A percentile compares a stretch with the other conserved stretches of the same genome.
Conservation (phyloP, 345 rosid species). For the Lenwebbia sp. region DNA sequence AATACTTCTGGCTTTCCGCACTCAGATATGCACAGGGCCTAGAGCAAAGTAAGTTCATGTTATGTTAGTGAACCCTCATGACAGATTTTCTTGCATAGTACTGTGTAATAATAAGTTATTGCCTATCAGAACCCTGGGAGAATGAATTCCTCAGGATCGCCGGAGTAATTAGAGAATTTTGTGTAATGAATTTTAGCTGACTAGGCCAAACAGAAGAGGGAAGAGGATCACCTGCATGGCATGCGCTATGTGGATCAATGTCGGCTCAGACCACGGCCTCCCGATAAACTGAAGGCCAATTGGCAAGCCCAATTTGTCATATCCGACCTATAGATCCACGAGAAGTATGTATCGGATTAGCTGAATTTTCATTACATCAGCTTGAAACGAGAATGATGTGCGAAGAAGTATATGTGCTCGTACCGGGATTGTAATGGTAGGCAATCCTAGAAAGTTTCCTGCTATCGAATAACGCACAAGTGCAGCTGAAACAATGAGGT, state of each 20-base stretch:
- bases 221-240: conserved; percentile 47
- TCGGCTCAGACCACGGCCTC: conserved; percentile 71
- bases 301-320: conserved; percentile 52
- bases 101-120: not conserved
- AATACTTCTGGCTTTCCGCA: conserved; percentile 37
- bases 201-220: not conserved
- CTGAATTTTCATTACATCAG: not conserved
- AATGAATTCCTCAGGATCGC: not conserved
- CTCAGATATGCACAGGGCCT: conserved; percentile 28
- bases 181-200: not conserved
- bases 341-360: not conserved
- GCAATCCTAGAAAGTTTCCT: conserved; percentile 70
- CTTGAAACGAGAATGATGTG: not conserved
- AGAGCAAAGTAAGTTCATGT: not conserved
- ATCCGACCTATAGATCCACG: conserved; percentile 39
- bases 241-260: conserved; percentile 41
- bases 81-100: not conserved
- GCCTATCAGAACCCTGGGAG: not conserved
- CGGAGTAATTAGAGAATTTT: not conserved
- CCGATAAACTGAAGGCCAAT: conserved; percentile 70
- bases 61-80: not conserved
- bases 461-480: conserved; percentile 61
- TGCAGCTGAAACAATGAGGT: conserved; percentile 39
- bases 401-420: not conserved
- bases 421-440: conserved; percentile 64